These are phyloP conservation scores for Athelia sp. DNA, from an alignment of 1,284 basidiomycete genomes.

Conservation along the genomic window DNA sequence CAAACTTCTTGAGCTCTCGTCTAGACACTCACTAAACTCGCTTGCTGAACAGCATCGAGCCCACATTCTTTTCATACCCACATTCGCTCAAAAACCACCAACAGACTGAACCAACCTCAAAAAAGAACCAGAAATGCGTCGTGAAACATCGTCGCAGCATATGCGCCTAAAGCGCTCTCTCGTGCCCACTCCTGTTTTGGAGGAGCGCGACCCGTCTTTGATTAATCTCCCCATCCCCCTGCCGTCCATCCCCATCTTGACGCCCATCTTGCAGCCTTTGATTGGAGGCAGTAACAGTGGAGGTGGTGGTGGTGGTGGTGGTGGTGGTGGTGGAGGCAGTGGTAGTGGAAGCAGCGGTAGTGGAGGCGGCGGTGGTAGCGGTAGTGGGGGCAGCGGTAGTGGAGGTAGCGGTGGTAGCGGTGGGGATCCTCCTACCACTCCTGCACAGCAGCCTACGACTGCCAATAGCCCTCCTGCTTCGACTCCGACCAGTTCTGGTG, in stretches of 20 bases:
- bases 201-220: slow-evolving; percentile 34
- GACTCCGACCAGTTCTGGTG: no score
- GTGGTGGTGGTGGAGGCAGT: no score
- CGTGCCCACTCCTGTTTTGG: slow-evolving; percentile 13
- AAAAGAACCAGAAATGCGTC: neutral
- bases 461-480: neutral
- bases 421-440: neutral
- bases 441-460: no score
- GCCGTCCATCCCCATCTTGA: slow-evolving; percentile 38
- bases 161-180: neutral
- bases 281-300: slow-evolving; percentile 24
- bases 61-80: slow-evolving; percentile 1
- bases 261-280: slow-evolving; percentile 30
- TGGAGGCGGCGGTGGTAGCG: no score
- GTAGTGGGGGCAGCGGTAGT: no score
- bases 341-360: no score
- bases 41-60: slow-evolving; percentile 1
- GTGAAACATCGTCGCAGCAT: neutral
- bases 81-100: neutral
- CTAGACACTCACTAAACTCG: neutral
- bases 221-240: slow-evolving; percentile 34
- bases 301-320: neutral
- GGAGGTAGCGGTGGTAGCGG: neutral
- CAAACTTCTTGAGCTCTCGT: neutral
- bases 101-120: neutral